These are phyloP conservation scores for Pythium phragmiticola DNA, from an alignment of 352 stramenopile genomes.

Conservation along the genomic window DNA sequence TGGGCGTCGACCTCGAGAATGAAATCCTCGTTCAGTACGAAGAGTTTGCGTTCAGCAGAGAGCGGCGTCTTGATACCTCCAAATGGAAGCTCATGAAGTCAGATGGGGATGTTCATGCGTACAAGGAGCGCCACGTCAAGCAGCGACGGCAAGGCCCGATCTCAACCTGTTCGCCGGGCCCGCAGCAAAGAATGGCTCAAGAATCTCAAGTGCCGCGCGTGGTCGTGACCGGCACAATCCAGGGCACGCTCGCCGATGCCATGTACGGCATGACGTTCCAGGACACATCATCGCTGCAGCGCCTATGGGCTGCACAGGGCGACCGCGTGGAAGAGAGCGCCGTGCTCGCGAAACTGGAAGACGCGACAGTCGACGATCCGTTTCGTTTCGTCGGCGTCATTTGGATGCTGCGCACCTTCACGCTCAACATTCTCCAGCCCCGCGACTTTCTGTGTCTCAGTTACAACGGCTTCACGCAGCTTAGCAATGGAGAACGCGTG, in stretches of 20 bases:
- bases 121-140: slow-evolving; percentile 21
- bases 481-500: slow-evolving; percentile 38
- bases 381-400: slow-evolving; percentile 37
- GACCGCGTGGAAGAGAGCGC: slow-evolving; percentile 29
- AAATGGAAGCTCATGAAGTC: slow-evolving; percentile 36
- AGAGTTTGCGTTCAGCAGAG: slow-evolving; percentile 30
- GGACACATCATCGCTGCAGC: slow-evolving; percentile 37
- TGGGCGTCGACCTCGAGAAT: slow-evolving; percentile 26
- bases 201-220: background rate
- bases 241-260: slow-evolving; percentile 48
- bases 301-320: slow-evolving; percentile 34
- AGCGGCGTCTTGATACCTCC: slow-evolving; percentile 27
- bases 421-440: background rate
- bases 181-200: background rate
- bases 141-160: no score
- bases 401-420: slow-evolving; percentile 12
- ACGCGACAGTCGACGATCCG: slow-evolving; percentile 28
- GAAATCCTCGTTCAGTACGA: slow-evolving; percentile 44
- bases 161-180: background rate
- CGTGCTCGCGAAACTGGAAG: slow-evolving; percentile 30
- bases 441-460: slow-evolving; percentile 35
- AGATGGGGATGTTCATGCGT: slow-evolving; percentile 32
- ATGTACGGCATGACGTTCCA: slow-evolving; percentile 47
- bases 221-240: slow-evolving; percentile 25
- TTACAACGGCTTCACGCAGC: background rate